These are phyloP conservation scores for Tetrahymena thermophila DNA, from an alignment of 73 alveolate species.

Conservation along the genomic window DNA sequence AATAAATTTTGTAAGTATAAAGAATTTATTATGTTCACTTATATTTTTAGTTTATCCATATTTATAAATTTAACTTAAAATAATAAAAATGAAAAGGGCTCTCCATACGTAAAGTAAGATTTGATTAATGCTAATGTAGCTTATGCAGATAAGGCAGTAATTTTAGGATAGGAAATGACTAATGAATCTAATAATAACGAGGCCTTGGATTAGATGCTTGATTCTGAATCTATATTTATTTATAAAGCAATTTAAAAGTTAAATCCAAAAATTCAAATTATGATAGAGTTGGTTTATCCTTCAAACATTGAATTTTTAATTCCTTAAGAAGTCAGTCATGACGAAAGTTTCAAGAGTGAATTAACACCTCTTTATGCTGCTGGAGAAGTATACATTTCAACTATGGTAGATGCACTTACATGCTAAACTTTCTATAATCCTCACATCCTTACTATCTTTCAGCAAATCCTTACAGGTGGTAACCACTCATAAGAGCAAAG, in stretches of 20 bases:
- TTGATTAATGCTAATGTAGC: constrained; percentile 87
- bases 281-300: constrained; percentile 88
- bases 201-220: constrained; percentile 83
- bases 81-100: constrained; percentile 64
- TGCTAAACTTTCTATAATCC: constrained; percentile 93
- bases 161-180: constrained; percentile 74
- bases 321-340: constrained; percentile 61
- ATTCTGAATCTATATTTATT: constrained; percentile 87
- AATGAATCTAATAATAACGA: constrained; percentile 34
- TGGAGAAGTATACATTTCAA: constrained; percentile 95
- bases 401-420: constrained; percentile 90
- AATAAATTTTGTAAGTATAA: too few relatives aligned
- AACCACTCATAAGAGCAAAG: constrained; percentile 54
- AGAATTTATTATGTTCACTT: too few relatives aligned
- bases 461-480: constrained; percentile 83
- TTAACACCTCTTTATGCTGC: constrained; percentile 84
- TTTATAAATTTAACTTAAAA: too few relatives aligned
- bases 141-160: constrained; percentile 97
- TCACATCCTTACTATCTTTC: constrained; percentile 91
- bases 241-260: constrained; percentile 90
- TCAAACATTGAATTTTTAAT: constrained; percentile 90
- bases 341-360: background rate
- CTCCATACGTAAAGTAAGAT: constrained; percentile 83
- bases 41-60: too few relatives aligned
- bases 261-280: constrained; percentile 85